Percentiles rank a stretch among this genome's conserved stretches.
Evolutionary conservation across 1,284 basidiomycete genomes (phyloP).

Genomic region (Irpex sp.): DNA sequence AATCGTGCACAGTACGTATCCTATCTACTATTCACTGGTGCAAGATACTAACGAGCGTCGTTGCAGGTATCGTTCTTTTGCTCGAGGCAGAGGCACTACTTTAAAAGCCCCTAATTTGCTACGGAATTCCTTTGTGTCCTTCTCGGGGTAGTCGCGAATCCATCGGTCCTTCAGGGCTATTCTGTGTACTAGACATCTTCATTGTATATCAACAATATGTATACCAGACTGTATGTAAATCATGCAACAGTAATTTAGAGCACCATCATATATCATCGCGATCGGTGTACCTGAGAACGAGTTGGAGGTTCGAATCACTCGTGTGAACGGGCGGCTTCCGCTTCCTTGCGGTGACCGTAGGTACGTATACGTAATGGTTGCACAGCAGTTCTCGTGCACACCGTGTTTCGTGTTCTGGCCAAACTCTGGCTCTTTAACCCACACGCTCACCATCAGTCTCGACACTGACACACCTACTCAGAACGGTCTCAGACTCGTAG

Average conservation of each 20-base stretch:
- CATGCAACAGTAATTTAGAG: background rate
- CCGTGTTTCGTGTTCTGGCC: too few species aligned
- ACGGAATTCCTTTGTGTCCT: too few species aligned
- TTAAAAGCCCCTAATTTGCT: constrained; percentile 17
- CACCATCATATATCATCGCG: background rate
- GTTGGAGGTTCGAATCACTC: too few species aligned
- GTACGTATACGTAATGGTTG: background rate
- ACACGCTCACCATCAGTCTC: too few species aligned
- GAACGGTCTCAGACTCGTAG: too few species aligned
- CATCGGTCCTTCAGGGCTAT: background rate
- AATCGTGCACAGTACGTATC: constrained; percentile 85
- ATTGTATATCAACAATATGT: background rate
- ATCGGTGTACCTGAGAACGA: background rate
- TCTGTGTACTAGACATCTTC: background rate
- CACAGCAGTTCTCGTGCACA: background rate
- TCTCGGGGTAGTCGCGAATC: too few species aligned
- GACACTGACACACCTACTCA: too few species aligned
- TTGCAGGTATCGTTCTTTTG: constrained; percentile 47
- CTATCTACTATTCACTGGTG: constrained; percentile 2
- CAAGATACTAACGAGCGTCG: background rate
- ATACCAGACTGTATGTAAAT: background rate
- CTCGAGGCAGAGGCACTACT: constrained; percentile 47
- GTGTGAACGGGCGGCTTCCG: background rate
- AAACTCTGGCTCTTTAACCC: too few species aligned
- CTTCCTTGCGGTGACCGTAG: too few species aligned